Evolutionary conservation across 257 asterid species (phyloP), one percentile per base, ranked within the genome.

Genomic region (Perilla frutescens): DNA sequence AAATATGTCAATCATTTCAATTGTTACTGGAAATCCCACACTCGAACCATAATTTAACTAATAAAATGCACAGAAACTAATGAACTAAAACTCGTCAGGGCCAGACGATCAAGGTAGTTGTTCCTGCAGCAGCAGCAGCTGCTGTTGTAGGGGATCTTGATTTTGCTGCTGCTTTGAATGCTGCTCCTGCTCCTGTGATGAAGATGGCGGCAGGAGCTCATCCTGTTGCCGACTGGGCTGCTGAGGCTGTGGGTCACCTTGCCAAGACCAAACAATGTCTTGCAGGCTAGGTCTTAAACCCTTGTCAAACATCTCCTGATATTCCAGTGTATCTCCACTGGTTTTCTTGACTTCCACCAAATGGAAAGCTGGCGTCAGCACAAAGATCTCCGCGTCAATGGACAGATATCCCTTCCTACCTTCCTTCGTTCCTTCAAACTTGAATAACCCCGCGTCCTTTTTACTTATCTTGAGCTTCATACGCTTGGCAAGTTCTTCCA

Each of bases 181-280:
- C 43, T 40, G 78, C 12, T 60, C 39, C 39, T 43, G 34, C 15
- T n/a, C 48, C 7, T 31, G 47, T 7, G 37, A 34, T 3, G 49
- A 14, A 32, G 72, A 51, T 13, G 72, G 61, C 3, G 48, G 72
- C 6, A 67, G 61, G 49, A 29, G 74, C 57, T 72, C 78, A 2
- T 48, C 40, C 32, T 66, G 78, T 31, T 32, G 77, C 66, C 12
- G 14, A n/a, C 31, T 62, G 32, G 67, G 44, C 36, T 56, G 62
- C 47, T 57, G 65, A n/a, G 74, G 63, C 65, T 69, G 86, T 10
- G 62, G 83, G 11, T 87, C 96, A 7, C 82, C 83, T 75, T 90
- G 91, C 93, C 87, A 90, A 73, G 84, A 84, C 91, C 97, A 90
- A 55, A 88, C 93, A 64, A 91, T 85, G 60, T 91, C 97, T 71